Evolutionary conservation across 1,284 basidiomycete species (phyloP).

Genomic region (Tilletia setariae): DNA sequence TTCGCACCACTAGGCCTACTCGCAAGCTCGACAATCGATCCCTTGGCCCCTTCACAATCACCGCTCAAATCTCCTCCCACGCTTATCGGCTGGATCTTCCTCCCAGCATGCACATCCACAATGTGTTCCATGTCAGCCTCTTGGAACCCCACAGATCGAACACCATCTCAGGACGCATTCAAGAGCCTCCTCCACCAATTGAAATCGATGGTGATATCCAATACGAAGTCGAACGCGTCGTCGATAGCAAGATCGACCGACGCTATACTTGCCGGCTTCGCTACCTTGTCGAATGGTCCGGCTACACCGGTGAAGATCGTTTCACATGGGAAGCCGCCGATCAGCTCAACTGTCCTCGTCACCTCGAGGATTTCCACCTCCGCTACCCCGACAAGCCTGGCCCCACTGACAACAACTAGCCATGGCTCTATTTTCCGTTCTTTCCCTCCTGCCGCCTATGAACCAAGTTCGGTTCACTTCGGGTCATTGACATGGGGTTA

Average conservation of each 20-base stretch:
- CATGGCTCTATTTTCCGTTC: too few species aligned
- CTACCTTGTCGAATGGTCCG: background rate
- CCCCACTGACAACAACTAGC: too few species aligned
- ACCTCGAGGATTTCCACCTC: background rate
- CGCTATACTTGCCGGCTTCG: background rate
- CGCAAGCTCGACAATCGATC: slow-evolving; percentile 17
- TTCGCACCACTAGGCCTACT: too few species aligned
- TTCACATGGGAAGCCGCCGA: background rate
- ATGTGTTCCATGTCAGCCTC: slow-evolving; percentile 16
- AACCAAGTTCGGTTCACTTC: too few species aligned
- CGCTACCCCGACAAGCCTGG: background rate
- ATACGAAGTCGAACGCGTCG: background rate
- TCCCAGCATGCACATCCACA: slow-evolving; percentile 9
- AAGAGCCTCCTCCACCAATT: background rate
- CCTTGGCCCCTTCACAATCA: slow-evolving; percentile 18
- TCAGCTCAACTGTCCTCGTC: background rate
- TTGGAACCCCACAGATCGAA: slow-evolving; percentile 8
- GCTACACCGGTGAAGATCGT: too few species aligned
- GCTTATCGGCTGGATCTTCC: slow-evolving; percentile 15
- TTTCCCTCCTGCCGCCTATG: too few species aligned
- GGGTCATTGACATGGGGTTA: too few species aligned
- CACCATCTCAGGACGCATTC: background rate
- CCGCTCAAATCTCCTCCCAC: background rate
- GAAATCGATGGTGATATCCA: background rate
- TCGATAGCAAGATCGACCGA: background rate